Conservation (phyloP, 306 rosid species). For the Citrullus amarus region DNA sequence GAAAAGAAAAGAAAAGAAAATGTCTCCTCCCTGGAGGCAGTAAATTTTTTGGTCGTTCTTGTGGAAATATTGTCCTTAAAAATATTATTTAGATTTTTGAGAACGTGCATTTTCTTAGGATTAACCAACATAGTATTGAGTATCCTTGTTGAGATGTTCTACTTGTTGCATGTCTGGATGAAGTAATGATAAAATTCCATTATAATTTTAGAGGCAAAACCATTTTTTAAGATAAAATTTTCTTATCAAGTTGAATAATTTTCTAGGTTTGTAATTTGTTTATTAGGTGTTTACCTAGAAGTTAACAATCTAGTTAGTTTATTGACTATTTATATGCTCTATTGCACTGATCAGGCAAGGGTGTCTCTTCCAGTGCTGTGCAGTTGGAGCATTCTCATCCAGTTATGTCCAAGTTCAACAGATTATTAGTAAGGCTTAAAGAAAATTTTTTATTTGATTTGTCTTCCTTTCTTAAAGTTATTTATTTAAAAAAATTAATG, state of each 20-base stretch:
- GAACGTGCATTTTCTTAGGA: background rate
- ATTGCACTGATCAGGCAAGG: conserved; percentile 37
- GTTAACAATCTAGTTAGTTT: background rate
- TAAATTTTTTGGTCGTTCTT: background rate
- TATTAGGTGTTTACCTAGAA: background rate
- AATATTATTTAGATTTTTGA: background rate
- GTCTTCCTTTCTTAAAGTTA: background rate
- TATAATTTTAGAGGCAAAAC: background rate
- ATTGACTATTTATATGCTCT: background rate
- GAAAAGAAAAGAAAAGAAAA: too few species aligned
- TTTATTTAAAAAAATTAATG: too few species aligned
- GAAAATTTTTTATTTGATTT: background rate
- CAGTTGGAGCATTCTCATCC: conserved; percentile 51
- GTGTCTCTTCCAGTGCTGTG: conserved; percentile 20
- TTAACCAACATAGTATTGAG: background rate
- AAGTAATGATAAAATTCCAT: background rate
- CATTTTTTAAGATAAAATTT: background rate
- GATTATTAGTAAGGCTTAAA: conserved; percentile 64
- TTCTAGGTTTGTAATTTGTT: background rate
- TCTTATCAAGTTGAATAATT: background rate
- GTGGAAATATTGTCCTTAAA: background rate
- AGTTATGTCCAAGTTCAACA: conserved; percentile 46
- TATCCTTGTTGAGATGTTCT: background rate
- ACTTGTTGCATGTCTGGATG: background rate
- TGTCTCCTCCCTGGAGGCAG: too few species aligned